Percentiles rank a stretch among this genome's conserved stretches.
These are phyloP conservation scores for Arthrobotrys musiformis DNA, from an alignment of 2,329 filamentous ascomycete genomes.

Conservation along the genomic window DNA sequence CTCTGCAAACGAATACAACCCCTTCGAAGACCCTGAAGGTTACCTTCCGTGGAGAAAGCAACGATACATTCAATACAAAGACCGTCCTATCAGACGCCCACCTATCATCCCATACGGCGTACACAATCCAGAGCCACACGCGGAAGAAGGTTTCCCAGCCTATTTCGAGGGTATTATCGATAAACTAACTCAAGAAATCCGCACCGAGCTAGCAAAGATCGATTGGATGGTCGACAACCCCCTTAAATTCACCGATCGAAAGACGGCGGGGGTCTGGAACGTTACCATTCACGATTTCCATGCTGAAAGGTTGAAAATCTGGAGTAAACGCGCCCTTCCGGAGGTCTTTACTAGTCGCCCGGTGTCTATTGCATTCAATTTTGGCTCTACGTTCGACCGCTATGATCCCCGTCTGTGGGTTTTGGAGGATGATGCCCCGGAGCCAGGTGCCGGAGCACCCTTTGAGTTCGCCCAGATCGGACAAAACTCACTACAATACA, in stretches of 20 bases:
- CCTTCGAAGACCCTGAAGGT: not conserved
- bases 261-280: not conserved
- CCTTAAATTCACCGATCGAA: not conserved
- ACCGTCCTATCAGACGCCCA: not conserved
- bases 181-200: not conserved
- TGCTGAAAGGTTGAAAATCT: not conserved
- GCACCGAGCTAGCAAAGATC: not conserved
- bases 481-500: not conserved
- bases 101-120: not conserved
- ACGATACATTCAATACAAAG: not conserved
- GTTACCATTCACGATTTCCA: slow-evolving; percentile 3
- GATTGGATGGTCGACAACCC: not conserved
- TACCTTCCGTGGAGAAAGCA: not conserved
- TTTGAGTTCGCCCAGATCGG: not conserved
- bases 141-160: not conserved
- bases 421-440: not conserved
- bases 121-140: not conserved
- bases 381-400: not conserved
- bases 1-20: not conserved
- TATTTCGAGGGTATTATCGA: not conserved
- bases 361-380: not conserved
- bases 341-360: not conserved
- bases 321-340: not conserved
- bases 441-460: not conserved
- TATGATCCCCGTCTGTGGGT: slow-evolving; percentile 5